Evolutionary conservation across 2,329 filamentous ascomycete species (phyloP), one percentile per base, ranked within the genome.

Genomic region (Didymella glomerata): DNA sequence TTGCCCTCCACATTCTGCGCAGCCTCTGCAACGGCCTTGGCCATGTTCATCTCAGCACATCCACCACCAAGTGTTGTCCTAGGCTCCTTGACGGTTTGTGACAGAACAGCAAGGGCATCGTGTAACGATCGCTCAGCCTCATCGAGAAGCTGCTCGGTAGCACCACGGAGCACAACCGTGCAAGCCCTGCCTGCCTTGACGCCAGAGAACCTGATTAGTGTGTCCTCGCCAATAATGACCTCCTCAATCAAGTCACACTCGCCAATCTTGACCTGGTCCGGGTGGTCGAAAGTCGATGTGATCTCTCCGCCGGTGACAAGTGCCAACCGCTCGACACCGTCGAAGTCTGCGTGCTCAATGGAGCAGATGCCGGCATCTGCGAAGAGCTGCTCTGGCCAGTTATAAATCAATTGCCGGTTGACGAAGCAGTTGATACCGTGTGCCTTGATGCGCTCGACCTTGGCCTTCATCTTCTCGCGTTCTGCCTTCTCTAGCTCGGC

Each of bases 391-490:
- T 99, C 95, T 6, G 95, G 95, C 95, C 95, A 99, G 85, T 99
- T 99, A 86, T 99, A 99, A 82, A 99, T 99, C 65, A 99, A 88
- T 79, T 99, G 95, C 70, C 95, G 86, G 86, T 99, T 99, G 80
- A 99, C 97, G 80, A 99, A 99, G 85, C 95, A 98, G 86, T 99
- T 99, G 82, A 99, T 97, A 60, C 95, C 95, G 75, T 99, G 95
- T 46, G 92, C 86, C 86, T 98, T 99, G 83, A 99, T 99, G 80
- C 92, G 94, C 65, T 99, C 95, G 45, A 99, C 95, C 86, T 99
- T 99, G 67, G 91, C 90, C 85, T 93, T 96, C 95, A 99, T 99
- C 88, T 98, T 98, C 73, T 99, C 95, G 73, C 92, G 90, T 83
- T 98, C 95, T 6, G 95, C 95, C 85, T 96, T 97, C 80, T 99